Percentiles rank a stretch among this genome's conserved stretches.
Conservation (phyloP, 2,329 filamentous ascomycete species). For the Clonostachys rosea region DNA sequence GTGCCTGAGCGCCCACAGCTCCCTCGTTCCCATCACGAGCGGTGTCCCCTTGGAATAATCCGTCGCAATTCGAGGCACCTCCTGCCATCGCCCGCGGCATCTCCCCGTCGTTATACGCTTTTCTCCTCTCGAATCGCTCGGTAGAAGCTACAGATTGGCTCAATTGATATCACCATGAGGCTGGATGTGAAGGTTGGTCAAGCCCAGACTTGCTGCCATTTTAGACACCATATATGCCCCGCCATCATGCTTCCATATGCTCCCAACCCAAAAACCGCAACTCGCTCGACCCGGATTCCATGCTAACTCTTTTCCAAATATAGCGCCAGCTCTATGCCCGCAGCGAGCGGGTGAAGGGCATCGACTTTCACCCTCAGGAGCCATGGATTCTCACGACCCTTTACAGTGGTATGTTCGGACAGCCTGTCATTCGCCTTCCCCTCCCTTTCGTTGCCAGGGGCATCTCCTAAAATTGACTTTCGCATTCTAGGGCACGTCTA, state of each 20-base stretch:
- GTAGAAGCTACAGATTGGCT: too few species aligned
- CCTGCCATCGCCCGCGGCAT: too few species aligned
- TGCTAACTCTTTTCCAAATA: constrained; percentile 1
- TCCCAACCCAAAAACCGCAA: constrained; percentile 1
- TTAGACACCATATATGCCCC: constrained; percentile 1
- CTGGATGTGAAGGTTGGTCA: constrained; percentile 32
- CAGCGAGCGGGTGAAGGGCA: constrained; percentile 93
- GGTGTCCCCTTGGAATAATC: too few species aligned
- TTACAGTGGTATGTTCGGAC: constrained; percentile 71
- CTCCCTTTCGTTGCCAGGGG: neutral
- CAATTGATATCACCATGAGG: constrained; percentile 23
- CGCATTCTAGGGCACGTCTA: constrained; percentile 81
- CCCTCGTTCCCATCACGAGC: too few species aligned
- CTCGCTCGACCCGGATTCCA: constrained; percentile 1
- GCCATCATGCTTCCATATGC: neutral
- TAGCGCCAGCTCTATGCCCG: constrained; percentile 58
- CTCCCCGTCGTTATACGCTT: too few species aligned
- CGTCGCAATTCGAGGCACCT: too few species aligned
- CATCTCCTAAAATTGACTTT: neutral
- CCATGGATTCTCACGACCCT: constrained; percentile 96
- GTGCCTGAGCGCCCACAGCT: too few species aligned
- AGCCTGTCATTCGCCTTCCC: neutral
- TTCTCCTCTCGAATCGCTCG: too few species aligned
- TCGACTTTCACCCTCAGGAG: constrained; percentile 95
- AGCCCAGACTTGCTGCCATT: too few species aligned